Base-by-base conservation (phyloP, 371 early-diverging fungal genomes). In the Lichtheimia corymbifera region DNA sequence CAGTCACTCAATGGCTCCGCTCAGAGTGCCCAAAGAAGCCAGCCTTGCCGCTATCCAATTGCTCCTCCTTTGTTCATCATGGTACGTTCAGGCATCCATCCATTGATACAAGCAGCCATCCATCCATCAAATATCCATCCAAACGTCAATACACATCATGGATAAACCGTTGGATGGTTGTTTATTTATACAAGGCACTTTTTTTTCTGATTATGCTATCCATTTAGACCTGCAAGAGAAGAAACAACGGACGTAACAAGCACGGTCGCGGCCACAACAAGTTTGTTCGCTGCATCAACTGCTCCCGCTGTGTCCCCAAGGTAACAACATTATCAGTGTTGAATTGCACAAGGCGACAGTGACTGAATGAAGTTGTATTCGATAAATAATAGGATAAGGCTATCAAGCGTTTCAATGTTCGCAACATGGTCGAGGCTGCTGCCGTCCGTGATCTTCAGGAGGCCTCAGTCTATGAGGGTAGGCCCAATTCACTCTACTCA, bases 191-290 rank as follows among this genome's bases (percentile, higher is more conserved):
- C 14, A 18, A 22, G 47, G n/a, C 47, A 18, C 47, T 3, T 22
- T 5, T 22, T 47, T 17, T 22, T 47, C 22, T 47, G 18, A 18
- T 47, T 47, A 47, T 47, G 22, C 22, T 55, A 57, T 63, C 12
- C 17, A 40, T 58, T 18, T 61, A 89, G 95, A 95, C 95, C 74
- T 70, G 81, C 80, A 99, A 99, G 86, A 90, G 99, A 87, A 91
- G 97, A 85, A 99, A 97, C 82, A 86, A 94, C 86, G 99, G 99
- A 85, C 93, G 98, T 79, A 86, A 88, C 86, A 99, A 98, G 91
- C 84, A 93, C 74, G 97, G 97, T 69, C 95, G 99, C 79, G 99
- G 99, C 74, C 94, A 97, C 88, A 91, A 90, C 77, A 90, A 88
- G 82, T 88, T 87, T 68, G 91, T 97, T 74, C 93, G 98, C 76